phyloP scores from a whole-genome alignment of 208 protist genomes.

The Leishmania arabica region DNA sequence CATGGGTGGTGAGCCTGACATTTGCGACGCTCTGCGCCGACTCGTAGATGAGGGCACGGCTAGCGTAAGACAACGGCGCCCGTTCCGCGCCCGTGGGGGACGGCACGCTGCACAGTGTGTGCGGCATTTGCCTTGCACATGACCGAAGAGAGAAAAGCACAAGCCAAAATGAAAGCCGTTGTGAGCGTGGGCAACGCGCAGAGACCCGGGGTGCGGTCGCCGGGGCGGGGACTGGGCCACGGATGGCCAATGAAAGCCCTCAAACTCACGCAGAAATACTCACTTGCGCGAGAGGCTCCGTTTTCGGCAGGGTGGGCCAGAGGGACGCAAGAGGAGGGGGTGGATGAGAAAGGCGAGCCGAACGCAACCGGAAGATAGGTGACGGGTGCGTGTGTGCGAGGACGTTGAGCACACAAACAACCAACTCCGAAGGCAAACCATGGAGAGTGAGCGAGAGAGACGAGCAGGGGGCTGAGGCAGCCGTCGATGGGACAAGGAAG shows the following conservation, averaged over 20 bases:
- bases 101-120: background rate
- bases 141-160: background rate
- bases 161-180: background rate
- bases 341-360: background rate
- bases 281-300: background rate
- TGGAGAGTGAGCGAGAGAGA: background rate
- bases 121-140: background rate
- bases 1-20: background rate
- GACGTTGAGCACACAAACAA: background rate
- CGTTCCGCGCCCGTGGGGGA: background rate
- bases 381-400: background rate
- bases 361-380: background rate
- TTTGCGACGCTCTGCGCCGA: conserved; percentile 2
- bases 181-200: background rate
- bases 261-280: background rate
- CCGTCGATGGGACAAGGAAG: background rate
- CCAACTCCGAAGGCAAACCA: background rate
- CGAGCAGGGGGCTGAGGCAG: background rate
- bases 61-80: conserved; percentile 21
- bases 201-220: background rate
- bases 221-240: background rate
- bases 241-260: background rate
- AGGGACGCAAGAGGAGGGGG: background rate
- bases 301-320: too few relatives aligned
- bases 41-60: conserved; percentile 8